These are phyloP conservation scores for Artemisia argyi DNA, from an alignment of 129 eudicot species.

Conservation along the genomic window DNA sequence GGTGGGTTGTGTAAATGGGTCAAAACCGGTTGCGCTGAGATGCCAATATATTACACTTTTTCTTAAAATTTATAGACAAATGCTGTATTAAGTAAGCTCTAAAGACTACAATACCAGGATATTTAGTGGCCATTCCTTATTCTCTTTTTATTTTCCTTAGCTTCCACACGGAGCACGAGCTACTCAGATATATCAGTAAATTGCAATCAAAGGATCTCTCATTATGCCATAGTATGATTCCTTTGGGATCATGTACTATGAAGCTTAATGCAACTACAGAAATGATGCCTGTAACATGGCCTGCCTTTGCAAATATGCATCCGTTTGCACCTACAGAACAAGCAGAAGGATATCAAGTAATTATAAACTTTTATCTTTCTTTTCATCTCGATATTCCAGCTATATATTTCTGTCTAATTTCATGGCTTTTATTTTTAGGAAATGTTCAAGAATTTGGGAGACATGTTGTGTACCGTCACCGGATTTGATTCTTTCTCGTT, in stretches of 20 bases:
- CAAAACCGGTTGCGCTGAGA: too few species aligned
- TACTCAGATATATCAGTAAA: constrained; percentile 79
- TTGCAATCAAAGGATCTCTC: constrained; percentile 92
- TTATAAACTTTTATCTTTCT: constrained; percentile 33
- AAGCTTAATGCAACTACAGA: constrained; percentile 95
- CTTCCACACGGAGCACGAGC: constrained; percentile 95
- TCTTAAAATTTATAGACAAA: too few species aligned
- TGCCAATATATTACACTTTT: too few species aligned
- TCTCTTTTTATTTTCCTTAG: constrained; percentile 33
- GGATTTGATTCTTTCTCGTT: constrained; percentile 94
- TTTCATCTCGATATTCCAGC: neutral
- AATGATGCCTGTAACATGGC: constrained; percentile 98
- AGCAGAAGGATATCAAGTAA: constrained; percentile 80
- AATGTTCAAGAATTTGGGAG: constrained; percentile 87
- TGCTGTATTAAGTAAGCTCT: too few species aligned
- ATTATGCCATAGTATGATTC: constrained; percentile 97
- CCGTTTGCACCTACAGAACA: constrained; percentile 93
- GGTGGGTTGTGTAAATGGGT: too few species aligned
- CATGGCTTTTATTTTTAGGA: constrained; percentile 46
- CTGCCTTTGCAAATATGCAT: constrained; percentile 72
- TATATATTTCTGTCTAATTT: neutral
- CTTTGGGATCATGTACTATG: constrained; percentile 96
- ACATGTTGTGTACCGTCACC: constrained; percentile 75
- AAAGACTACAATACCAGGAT: too few species aligned
- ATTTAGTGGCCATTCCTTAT: neutral